Percentiles rank a stretch among this genome's conserved stretches.
These are phyloP conservation scores for Cafeteria roenbergensis DNA, from an alignment of 108 stramenopile genomes.

Conservation along the genomic window DNA sequence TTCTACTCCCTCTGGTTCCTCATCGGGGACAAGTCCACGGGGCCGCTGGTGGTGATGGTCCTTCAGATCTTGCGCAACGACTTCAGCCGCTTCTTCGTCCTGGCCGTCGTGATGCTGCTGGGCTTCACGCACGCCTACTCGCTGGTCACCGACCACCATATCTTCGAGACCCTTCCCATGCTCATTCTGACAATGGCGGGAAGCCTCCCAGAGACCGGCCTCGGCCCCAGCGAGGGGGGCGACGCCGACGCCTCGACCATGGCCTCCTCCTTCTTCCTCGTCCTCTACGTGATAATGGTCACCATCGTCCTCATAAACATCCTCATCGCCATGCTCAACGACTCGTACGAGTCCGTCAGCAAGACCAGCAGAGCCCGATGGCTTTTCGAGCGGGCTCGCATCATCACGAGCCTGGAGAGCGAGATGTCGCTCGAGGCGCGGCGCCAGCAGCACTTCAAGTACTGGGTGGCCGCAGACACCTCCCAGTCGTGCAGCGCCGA, in stretches of 20 bases:
- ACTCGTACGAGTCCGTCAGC: background rate
- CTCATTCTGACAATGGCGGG: too few relatives aligned
- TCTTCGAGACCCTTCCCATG: too few relatives aligned
- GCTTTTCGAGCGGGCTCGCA: background rate
- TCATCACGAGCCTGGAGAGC: background rate
- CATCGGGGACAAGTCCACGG: background rate
- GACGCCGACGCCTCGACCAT: background rate
- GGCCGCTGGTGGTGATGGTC: background rate
- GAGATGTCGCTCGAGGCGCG: background rate
- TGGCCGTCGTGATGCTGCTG: background rate
- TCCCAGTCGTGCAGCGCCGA: too few relatives aligned
- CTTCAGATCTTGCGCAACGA: background rate
- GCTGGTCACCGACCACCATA: background rate
- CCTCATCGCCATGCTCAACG: background rate
- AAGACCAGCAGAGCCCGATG: background rate
- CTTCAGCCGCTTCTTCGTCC: background rate
- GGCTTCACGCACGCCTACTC: background rate
- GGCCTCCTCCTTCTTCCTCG: background rate
- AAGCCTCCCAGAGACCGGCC: too few relatives aligned
- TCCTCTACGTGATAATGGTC: background rate
- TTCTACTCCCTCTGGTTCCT: background rate
- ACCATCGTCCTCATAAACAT: background rate
- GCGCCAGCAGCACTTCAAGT: background rate
- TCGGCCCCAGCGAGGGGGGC: background rate
- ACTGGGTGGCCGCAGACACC: too few relatives aligned